A percentile compares a stretch with the other conserved stretches of the same genome.
These are phyloP conservation scores for Petunia axillaris DNA, from an alignment of 257 asterid species.

Conservation along the genomic window DNA sequence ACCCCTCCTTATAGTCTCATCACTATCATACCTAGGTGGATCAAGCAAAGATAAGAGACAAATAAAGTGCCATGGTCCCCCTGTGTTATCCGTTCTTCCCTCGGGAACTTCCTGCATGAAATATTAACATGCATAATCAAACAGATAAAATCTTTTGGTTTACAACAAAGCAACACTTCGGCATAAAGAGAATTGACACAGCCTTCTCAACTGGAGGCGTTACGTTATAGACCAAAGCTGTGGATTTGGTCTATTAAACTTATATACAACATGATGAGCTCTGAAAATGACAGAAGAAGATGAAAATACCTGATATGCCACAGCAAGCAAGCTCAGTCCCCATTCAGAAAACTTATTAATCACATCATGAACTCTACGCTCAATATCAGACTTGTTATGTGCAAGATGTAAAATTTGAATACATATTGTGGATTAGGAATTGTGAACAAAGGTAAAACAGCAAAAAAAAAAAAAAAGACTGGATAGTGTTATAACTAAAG, in stretches of 20 bases:
- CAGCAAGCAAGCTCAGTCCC: conserved; percentile 91
- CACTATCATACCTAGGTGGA: conserved; percentile 97
- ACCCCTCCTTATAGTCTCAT: conserved; percentile 87
- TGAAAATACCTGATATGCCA: conserved; percentile 82
- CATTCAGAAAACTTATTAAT: conserved; percentile 92
- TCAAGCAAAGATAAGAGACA: conserved; percentile 94
- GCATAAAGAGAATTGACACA: background rate
- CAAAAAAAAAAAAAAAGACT: background rate
- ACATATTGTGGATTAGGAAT: conserved; percentile 29
- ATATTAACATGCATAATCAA: conserved; percentile 6
- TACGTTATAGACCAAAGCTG: conserved; percentile 13
- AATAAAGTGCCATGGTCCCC: conserved; percentile 92
- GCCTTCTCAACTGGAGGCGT: background rate
- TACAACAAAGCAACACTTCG: background rate
- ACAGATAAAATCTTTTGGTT: conserved; percentile 3
- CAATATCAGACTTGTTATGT: conserved; percentile 77
- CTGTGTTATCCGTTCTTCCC: conserved; percentile 74
- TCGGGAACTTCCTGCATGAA: conserved; percentile 83
- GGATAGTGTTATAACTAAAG: conserved; percentile 15
- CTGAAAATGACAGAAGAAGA: background rate
- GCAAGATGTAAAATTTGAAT: conserved; percentile 79
- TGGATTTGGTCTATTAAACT: conserved; percentile 17
- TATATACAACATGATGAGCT: conserved; percentile 20
- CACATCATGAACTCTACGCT: conserved; percentile 74
- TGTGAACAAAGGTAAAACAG: background rate